Percentiles rank a stretch among this genome's conserved stretches.
Evolutionary conservation across 768 basidiomycete species (phyloP).

Genomic region (Suillus lakei): DNA sequence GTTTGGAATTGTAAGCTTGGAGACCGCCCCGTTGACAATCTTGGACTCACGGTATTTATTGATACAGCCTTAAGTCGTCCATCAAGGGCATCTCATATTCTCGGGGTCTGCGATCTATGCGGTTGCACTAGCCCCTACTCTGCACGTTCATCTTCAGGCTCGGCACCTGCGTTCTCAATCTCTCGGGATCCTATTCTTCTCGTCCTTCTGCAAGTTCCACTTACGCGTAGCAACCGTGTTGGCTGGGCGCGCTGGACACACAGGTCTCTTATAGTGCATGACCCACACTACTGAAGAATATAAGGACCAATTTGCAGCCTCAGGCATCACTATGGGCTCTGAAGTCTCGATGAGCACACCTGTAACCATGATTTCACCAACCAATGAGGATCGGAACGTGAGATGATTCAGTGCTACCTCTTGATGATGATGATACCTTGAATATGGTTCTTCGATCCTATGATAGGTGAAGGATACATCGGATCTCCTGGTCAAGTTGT

Average conservation of each 20-base stretch:
- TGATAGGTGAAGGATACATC: no score
- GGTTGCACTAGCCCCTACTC: slow-evolving; percentile 55
- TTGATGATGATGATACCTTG: not conserved
- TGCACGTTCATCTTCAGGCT: slow-evolving; percentile 50
- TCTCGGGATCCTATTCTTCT: slow-evolving; percentile 58
- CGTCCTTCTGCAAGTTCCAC: slow-evolving; percentile 46
- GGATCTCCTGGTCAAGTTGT: no score
- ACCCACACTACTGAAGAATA: not conserved
- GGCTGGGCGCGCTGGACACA: slow-evolving; percentile 54
- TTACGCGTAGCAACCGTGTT: slow-evolving; percentile 41
- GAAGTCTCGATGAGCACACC: not conserved
- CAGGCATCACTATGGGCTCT: slow-evolving; percentile 18
- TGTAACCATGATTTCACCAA: not conserved
- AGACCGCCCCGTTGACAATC: slow-evolving; percentile 12
- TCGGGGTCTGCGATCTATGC: slow-evolving; percentile 70
- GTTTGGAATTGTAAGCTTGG: slow-evolving; percentile 62
- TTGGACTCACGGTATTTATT: slow-evolving; percentile 16
- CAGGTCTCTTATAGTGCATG: slow-evolving; percentile 15
- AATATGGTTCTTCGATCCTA: not conserved
- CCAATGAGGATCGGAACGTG: not conserved
- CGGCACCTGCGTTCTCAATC: slow-evolving; percentile 52
- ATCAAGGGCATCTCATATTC: slow-evolving; percentile 41
- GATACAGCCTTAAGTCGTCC: slow-evolving; percentile 48
- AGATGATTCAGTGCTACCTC: not conserved
- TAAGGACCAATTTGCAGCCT: not conserved